Evolutionary conservation across 2,329 filamentous ascomycete species (phyloP).

Genomic region (Trichoderma simmonsii): DNA sequence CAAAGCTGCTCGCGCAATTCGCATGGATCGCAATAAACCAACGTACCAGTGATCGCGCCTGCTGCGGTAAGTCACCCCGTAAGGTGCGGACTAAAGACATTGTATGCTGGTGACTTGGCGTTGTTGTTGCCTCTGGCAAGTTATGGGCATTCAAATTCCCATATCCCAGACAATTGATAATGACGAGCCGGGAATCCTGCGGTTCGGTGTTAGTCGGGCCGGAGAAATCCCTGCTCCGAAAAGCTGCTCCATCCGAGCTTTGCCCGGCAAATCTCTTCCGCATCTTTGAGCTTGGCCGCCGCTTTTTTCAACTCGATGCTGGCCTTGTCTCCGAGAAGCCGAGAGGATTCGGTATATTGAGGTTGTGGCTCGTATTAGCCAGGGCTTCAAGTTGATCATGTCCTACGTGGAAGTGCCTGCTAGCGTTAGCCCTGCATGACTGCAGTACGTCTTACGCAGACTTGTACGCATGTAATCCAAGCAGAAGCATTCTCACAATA

Average conservation of each 20-base stretch:
- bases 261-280: neutral
- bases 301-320: neutral
- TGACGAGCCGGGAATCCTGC: conserved; percentile 28
- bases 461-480: neutral
- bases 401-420: neutral
- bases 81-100: conserved; percentile 40
- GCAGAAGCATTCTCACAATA: neutral
- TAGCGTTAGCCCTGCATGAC: neutral
- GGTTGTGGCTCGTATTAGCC: neutral
- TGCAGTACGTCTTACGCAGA: neutral
- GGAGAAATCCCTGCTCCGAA: conserved; percentile 28
- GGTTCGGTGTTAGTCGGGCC: conserved; percentile 35
- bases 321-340: conserved; percentile 11
- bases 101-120: conserved; percentile 30
- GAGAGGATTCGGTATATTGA: conserved; percentile 9
- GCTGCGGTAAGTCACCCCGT: conserved; percentile 55
- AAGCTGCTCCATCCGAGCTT: conserved; percentile 8
- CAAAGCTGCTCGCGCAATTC: neutral
- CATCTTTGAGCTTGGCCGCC: neutral
- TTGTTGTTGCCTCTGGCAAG: conserved; percentile 18
- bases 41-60: conserved; percentile 56
- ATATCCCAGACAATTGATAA: conserved; percentile 23
- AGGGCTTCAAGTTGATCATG: neutral
- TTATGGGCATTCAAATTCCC: conserved; percentile 8
- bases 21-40: no score